Conservation (phyloP, 768 basidiomycete species). For the Rhizopogon sp. region DNA sequence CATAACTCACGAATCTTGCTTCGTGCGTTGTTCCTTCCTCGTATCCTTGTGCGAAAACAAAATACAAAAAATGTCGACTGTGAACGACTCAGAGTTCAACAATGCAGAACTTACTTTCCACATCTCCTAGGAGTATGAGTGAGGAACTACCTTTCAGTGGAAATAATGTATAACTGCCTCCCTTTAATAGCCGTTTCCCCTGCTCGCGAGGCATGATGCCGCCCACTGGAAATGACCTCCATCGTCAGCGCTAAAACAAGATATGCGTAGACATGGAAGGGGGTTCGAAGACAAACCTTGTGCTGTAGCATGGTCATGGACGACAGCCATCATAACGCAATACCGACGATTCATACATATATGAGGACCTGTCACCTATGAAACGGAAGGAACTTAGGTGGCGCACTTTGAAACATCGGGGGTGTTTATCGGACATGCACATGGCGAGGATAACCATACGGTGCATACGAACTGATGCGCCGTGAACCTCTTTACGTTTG, state of each 20-base stretch:
- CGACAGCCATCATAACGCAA: conserved; percentile 85
- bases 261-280: not conserved
- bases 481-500: conserved; percentile 71
- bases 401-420: conserved; percentile 72
- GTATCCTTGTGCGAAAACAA: conserved; percentile 56
- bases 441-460: conserved; percentile 94
- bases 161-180: conserved; percentile 32
- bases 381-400: not conserved
- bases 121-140: conserved; percentile 37
- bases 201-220: conserved; percentile 88
- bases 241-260: not conserved
- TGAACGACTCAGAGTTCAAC: too few species aligned
- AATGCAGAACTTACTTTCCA: conserved; percentile 52
- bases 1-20: conserved; percentile 68
- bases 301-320: conserved; percentile 96
- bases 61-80: too few species aligned
- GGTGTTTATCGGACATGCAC: conserved; percentile 66
- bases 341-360: conserved; percentile 13
- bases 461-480: conserved; percentile 86
- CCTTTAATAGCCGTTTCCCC: conserved; percentile 76
- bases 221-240: conserved; percentile 50
- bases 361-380: too few species aligned
- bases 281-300: conserved; percentile 47
- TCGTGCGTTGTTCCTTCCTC: conserved; percentile 70
- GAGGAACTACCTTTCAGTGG: too few species aligned